phyloP scores from a whole-genome alignment of 2,329 filamentous ascomycete genomes.

The Pezicula rhizophila region DNA sequence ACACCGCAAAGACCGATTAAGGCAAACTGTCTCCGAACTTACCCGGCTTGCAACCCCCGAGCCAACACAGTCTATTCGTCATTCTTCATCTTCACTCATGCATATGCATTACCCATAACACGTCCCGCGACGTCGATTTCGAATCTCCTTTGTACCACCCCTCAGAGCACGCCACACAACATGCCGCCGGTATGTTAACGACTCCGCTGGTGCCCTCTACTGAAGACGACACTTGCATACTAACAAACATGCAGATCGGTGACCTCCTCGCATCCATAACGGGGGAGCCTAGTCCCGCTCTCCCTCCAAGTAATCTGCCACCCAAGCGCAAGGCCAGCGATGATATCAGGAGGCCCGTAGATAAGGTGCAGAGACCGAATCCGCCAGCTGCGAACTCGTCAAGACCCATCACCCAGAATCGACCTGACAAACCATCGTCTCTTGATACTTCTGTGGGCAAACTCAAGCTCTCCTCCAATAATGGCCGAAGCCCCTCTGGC shows the following conservation, averaged over 20 bases:
- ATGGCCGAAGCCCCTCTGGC: constrained; percentile 2
- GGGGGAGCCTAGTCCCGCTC: constrained; percentile 38
- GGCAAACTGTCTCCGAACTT: no score
- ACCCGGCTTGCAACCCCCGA: background rate
- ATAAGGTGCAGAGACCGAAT: constrained; percentile 37
- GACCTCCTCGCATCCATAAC: constrained; percentile 58
- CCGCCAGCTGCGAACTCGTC: constrained; percentile 18
- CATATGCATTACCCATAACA: background rate
- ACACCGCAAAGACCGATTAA: background rate
- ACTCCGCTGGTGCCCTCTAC: background rate
- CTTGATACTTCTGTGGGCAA: constrained; percentile 16
- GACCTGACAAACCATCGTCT: constrained; percentile 7
- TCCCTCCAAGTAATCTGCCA: constrained; percentile 26
- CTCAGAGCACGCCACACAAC: background rate
- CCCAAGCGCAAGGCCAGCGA: constrained; percentile 54
- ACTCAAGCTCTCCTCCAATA: constrained; percentile 14
- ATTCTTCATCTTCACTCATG: background rate
- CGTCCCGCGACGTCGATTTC: background rate
- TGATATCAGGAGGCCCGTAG: constrained; percentile 34
- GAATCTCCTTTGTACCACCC: background rate
- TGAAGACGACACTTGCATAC: background rate
- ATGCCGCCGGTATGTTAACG: background rate
- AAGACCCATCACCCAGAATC: constrained; percentile 10
- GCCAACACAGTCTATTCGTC: background rate
- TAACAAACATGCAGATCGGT: constrained; percentile 38